A percentile compares a stretch with the other conserved stretches of the same genome.
phyloP scores from a whole-genome alignment of 768 basidiomycete genomes.

The Leccinum disarticulatum region DNA sequence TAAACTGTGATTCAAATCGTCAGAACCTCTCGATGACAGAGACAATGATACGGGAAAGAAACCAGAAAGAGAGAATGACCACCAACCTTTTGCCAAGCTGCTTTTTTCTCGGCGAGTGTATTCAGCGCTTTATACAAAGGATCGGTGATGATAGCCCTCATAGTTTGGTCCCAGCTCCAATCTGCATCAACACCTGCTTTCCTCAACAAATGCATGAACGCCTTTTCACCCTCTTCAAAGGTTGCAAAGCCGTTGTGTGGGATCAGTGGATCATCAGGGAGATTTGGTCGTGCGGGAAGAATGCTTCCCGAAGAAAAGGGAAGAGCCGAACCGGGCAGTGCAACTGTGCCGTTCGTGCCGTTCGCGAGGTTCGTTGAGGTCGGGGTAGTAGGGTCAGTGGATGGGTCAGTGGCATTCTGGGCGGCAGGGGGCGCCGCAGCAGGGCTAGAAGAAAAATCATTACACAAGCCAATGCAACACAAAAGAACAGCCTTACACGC shows the following conservation, averaged over 20 bases:
- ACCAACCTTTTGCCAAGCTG: constrained; percentile 87
- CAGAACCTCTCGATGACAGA: constrained; percentile 1
- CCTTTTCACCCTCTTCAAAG: constrained; percentile 88
- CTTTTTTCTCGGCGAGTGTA: constrained; percentile 92
- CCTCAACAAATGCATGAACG: constrained; percentile 85
- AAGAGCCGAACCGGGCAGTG: constrained; percentile 54
- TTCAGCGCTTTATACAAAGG: constrained; percentile 94
- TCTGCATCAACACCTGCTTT: constrained; percentile 88
- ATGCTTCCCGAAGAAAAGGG: constrained; percentile 62
- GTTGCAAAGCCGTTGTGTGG: constrained; percentile 89
- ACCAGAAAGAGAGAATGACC: background rate
- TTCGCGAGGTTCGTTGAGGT: constrained; percentile 45
- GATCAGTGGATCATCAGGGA: constrained; percentile 85
- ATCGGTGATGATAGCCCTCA: constrained; percentile 97
- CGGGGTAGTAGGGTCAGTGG: constrained; percentile 42
- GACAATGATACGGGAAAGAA: background rate
- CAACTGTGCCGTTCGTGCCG: constrained; percentile 42
- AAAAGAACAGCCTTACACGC: constrained; percentile 19
- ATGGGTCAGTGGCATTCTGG: constrained; percentile 40
- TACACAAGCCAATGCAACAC: background rate
- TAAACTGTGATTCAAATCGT: constrained; percentile 49
- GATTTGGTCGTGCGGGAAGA: constrained; percentile 71
- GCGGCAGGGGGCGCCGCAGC: constrained; percentile 44
- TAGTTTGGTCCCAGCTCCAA: constrained; percentile 98
- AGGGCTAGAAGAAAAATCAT: constrained; percentile 19